phyloP scores from a whole-genome alignment of 106 monocot species.

The Dendrobium nobile region DNA sequence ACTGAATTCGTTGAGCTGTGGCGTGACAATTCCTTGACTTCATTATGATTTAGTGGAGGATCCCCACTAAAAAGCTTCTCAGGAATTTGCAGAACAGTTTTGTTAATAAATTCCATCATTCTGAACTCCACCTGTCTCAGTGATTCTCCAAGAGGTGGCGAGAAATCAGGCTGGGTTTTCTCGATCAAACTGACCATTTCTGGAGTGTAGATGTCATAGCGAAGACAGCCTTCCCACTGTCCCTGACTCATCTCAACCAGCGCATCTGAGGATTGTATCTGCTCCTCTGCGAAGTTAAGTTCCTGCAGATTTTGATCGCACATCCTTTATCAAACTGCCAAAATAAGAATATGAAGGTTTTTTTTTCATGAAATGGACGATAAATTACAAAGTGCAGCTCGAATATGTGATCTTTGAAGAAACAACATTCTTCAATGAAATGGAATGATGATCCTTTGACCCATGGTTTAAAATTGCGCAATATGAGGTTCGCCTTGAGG shows the following conservation, averaged over 20 bases:
- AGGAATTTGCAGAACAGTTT: slow-evolving; percentile 41
- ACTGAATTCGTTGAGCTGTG: slow-evolving; percentile 52
- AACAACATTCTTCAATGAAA: too few species aligned
- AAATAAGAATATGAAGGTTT: too few species aligned
- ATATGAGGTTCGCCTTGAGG: too few species aligned
- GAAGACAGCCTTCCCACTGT: slow-evolving; percentile 73
- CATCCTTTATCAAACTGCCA: too few species aligned
- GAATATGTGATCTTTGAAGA: too few species aligned
- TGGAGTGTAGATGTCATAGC: slow-evolving; percentile 55
- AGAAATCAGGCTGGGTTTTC: slow-evolving; percentile 58
- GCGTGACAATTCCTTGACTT: slow-evolving; percentile 43
- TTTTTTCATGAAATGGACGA: too few species aligned
- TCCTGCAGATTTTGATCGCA: slow-evolving; percentile 29
- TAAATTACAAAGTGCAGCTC: too few species aligned
- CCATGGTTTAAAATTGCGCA: too few species aligned
- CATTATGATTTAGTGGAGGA: slow-evolving; percentile 35
- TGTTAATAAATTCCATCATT: slow-evolving; percentile 63
- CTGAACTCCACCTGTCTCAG: slow-evolving; percentile 74
- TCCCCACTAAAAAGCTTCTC: slow-evolving; percentile 31
- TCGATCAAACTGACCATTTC: slow-evolving; percentile 51
- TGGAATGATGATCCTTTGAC: too few species aligned
- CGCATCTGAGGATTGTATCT: slow-evolving; percentile 48
- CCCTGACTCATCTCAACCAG: slow-evolving; percentile 73
- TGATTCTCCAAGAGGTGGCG: slow-evolving; percentile 71
- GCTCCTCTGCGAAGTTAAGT: slow-evolving; percentile 48